A percentile compares a stretch with the other conserved stretches of the same genome.
phyloP scores from a whole-genome alignment of 2,329 filamentous ascomycete species.

The Paramyrothecium sp. region DNA sequence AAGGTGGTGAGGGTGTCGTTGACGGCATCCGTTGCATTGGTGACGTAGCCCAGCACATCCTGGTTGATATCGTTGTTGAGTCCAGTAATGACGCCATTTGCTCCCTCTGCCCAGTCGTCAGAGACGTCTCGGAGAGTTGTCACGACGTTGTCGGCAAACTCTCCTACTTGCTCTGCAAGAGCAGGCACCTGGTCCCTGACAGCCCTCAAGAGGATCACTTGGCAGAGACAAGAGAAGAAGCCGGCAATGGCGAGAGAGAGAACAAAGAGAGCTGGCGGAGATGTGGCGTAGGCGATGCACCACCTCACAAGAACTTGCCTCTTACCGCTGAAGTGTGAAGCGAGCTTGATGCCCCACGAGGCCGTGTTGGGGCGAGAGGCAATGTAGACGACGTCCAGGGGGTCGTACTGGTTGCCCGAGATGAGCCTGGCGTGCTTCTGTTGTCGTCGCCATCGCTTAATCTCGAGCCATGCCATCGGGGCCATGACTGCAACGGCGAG shows the following conservation, averaged over 20 bases:
- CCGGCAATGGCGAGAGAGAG: constrained; percentile 80
- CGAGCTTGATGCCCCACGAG: constrained; percentile 66
- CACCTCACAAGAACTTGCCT: constrained; percentile 75
- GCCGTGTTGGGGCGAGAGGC: constrained; percentile 78
- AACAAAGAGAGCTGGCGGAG: constrained; percentile 80
- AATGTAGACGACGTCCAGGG: constrained; percentile 87
- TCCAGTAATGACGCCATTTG: constrained; percentile 69
- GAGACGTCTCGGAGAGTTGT: constrained; percentile 71
- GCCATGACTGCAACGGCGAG: constrained; percentile 71
- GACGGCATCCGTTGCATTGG: constrained; percentile 75
- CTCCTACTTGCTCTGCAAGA: constrained; percentile 70
- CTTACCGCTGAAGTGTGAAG: constrained; percentile 62
- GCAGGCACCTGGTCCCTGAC: constrained; percentile 75
- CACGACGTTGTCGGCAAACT: constrained; percentile 78
- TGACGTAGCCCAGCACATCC: constrained; percentile 84
- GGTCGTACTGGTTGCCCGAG: constrained; percentile 65
- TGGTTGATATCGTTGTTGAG: constrained; percentile 79
- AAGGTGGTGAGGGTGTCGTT: constrained; percentile 85
- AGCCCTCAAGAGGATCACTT: constrained; percentile 72
- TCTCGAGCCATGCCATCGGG: constrained; percentile 79
- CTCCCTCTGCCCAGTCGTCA: constrained; percentile 70
- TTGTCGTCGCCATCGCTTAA: constrained; percentile 73
- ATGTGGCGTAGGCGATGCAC: constrained; percentile 85
- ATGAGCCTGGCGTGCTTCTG: constrained; percentile 68
- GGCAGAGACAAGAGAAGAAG: constrained; percentile 78